A percentile compares a stretch with the other conserved stretches of the same genome.
Evolutionary conservation across 2,329 filamentous ascomycete species (phyloP).

Genomic region (Aspergillus fumigatiaffinis): DNA sequence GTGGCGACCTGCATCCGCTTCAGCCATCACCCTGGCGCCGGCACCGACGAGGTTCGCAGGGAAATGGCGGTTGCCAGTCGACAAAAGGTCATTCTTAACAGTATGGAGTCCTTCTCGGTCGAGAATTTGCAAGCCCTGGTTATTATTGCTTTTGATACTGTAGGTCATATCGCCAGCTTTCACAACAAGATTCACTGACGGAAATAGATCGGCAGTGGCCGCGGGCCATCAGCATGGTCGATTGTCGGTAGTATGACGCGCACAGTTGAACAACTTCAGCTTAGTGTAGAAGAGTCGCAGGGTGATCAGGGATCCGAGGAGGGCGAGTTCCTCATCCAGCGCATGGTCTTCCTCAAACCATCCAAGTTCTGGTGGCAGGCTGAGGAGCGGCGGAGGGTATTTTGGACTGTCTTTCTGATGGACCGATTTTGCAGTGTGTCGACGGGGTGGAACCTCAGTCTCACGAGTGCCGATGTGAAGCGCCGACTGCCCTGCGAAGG

Average conservation of each 20-base stretch:
- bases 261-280: too few species aligned
- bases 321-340: conserved; percentile 29
- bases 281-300: too few species aligned
- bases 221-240: too few species aligned
- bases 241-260: too few species aligned
- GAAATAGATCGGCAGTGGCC: too few species aligned
- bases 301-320: too few species aligned
- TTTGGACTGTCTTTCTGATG: conserved; percentile 26
- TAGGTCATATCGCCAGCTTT: too few species aligned
- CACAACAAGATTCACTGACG: too few species aligned
- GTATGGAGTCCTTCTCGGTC: conserved; percentile 32
- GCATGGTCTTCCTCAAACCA: conserved; percentile 34
- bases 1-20: conserved; percentile 21
- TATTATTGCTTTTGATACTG: conserved; percentile 26
- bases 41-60: conserved; percentile 6
- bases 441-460: too few species aligned
- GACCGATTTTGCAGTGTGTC: too few species aligned
- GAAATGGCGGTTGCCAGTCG: conserved; percentile 13
- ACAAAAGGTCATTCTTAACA: conserved; percentile 25
- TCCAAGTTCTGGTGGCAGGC: conserved; percentile 26
- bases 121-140: conserved; percentile 34
- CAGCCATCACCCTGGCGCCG: conserved; percentile 13
- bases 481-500: conserved; percentile 35
- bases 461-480: conserved; percentile 12
- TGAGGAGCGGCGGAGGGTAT: conserved; percentile 36